Conservation (phyloP, 352 stramenopile species). For the Phytophthora constricta region DNA sequence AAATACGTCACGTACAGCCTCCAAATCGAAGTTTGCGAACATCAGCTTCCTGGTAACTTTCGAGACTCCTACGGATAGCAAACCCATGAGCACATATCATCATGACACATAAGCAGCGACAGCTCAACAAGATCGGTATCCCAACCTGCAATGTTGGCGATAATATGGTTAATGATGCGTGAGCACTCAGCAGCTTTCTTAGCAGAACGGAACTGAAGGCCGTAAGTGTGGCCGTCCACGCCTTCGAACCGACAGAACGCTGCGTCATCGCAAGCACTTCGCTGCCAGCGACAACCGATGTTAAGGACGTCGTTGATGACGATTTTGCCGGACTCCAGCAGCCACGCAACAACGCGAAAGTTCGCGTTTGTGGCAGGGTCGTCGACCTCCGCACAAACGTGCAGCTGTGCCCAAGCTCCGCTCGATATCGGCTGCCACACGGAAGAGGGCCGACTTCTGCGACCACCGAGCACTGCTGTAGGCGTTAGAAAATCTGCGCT, state of each 20-base stretch:
- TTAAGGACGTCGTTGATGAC: constrained; percentile 59
- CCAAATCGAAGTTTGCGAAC: constrained; percentile 23
- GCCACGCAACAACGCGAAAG: constrained; percentile 65
- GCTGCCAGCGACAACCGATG: constrained; percentile 51
- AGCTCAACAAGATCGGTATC: neutral
- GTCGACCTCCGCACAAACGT: constrained; percentile 62
- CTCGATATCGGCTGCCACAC: constrained; percentile 49
- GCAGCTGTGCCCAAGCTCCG: constrained; percentile 57
- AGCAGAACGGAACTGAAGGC: constrained; percentile 54
- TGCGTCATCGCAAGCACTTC: constrained; percentile 26
- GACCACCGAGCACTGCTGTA: constrained; percentile 7
- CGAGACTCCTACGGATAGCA: constrained; percentile 8
- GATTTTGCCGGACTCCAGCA: constrained; percentile 60
- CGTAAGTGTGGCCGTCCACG: constrained; percentile 47
- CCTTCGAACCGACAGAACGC: constrained; percentile 51
- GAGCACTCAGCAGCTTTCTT: constrained; percentile 56
- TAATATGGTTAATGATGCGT: constrained; percentile 51
- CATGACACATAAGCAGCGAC: neutral
- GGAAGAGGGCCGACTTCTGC: neutral
- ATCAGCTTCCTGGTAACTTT: constrained; percentile 30
- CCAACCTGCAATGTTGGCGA: constrained; percentile 52
- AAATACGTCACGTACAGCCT: constrained; percentile 17
- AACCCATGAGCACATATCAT: neutral
- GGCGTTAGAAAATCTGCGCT: neutral
- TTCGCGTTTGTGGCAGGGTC: constrained; percentile 29